Base-by-base conservation (phyloP, 208 protist species). In the Acanthamoeba healyi region DNA sequence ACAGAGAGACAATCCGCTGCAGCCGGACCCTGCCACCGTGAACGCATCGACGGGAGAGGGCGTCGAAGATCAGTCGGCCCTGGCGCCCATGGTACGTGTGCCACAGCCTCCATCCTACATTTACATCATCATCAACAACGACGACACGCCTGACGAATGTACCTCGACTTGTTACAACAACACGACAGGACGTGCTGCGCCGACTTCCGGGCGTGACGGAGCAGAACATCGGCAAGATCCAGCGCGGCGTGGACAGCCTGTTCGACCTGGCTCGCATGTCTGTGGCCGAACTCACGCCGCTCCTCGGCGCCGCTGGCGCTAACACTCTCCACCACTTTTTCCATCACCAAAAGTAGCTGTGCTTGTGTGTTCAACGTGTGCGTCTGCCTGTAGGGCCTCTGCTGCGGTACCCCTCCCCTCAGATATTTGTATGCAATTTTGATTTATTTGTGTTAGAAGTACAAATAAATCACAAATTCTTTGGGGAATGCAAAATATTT, bases 121-220 rank as follows among this genome's bases (percentile, higher is more conserved):
- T n/a, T n/a, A n/a, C n/a, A n/a, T n/a, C n/a, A n/a, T n/a, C n/a
- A n/a, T n/a, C n/a, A n/a, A n/a, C n/a, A n/a, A n/a, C n/a, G n/a
- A n/a, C n/a, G n/a, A n/a, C n/a, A n/a, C n/a, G n/a, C n/a, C n/a
- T n/a, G n/a, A n/a, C n/a, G n/a, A n/a, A n/a, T n/a, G n/a, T n/a
- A n/a, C n/a, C n/a, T n/a, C 51, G n/a, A n/a, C n/a, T n/a, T n/a
- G n/a, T n/a, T n/a, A n/a, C n/a, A n/a, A n/a, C n/a, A n/a, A n/a
- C n/a, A n/a, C 24, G 5, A 24, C 87, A 92, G 61, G 87, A 92
- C 29, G 49, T 92, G 36, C 29, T 92, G 61, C 36, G 65, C 92
- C 87, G 87, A 42, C 56, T 92, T 5, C 87, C 87, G 7, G 87
- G 87, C 40, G 46, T 92, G 40, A 92, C 87, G 42, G 61, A 70